Conservation (phyloP, 2,329 filamentous ascomycete genomes). For the Xylariaceae sp. region DNA sequence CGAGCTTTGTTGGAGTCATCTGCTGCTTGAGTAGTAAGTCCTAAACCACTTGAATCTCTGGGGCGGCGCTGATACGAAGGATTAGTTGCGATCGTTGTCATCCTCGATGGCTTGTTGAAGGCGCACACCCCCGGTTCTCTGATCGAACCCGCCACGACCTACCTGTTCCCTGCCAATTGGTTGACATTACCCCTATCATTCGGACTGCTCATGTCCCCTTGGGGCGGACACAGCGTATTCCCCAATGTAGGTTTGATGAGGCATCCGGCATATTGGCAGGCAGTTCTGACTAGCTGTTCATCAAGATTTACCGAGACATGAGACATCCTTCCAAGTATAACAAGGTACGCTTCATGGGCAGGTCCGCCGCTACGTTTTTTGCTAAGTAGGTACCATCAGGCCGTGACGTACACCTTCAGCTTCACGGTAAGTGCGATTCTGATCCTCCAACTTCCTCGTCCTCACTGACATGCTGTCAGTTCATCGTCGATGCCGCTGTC, state of each 20-base stretch:
- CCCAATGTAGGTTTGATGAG: conserved; percentile 65
- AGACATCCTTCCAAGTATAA: conserved; percentile 71
- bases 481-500: conserved; percentile 71
- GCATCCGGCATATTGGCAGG: neutral
- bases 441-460: neutral
- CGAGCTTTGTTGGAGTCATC: conserved; percentile 86
- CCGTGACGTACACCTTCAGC: conserved; percentile 71
- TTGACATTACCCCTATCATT: conserved; percentile 78
- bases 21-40: conserved; percentile 78
- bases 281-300: conserved; percentile 6
- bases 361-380: neutral
- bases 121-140: conserved; percentile 73
- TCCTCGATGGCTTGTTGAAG: conserved; percentile 82
- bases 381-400: conserved; percentile 34
- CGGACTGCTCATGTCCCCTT: conserved; percentile 76
- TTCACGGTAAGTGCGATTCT: conserved; percentile 57
- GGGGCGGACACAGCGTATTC: conserved; percentile 62
- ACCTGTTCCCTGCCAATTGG: conserved; percentile 82
- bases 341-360: conserved; percentile 13
- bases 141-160: conserved; percentile 68
- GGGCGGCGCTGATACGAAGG: too few relatives aligned
- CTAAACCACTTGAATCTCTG: too few relatives aligned
- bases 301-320: conserved; percentile 56
- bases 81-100: conserved; percentile 75
- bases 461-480: conserved; percentile 36